Percentiles rank a stretch among this genome's conserved stretches.
phyloP scores from a whole-genome alignment of 176 grass and related monocot species.

The Zoysia pacifica region DNA sequence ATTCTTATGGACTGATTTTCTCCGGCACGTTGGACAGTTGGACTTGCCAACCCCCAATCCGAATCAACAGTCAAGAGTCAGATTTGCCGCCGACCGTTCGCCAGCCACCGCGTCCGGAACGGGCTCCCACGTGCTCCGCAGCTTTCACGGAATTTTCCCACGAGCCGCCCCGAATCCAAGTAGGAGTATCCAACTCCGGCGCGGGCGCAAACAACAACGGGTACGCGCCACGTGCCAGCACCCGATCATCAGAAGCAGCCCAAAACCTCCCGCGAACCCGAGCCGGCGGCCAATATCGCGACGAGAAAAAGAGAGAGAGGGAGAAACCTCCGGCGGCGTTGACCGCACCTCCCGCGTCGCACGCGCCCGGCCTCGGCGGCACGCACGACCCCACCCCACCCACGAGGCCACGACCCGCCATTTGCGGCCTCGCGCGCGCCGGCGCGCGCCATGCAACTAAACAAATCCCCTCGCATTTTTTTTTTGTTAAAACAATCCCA shows the following conservation, averaged over 20 bases:
- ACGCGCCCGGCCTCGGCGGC: background rate
- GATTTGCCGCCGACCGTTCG: background rate
- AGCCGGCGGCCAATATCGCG: too few relatives aligned
- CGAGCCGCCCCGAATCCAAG: slow-evolving; percentile 17
- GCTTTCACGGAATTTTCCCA: slow-evolving; percentile 6
- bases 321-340: slow-evolving; percentile 18
- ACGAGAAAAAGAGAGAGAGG: too few relatives aligned
- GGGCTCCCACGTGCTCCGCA: slow-evolving; percentile 19
- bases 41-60: background rate
- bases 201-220: background rate
- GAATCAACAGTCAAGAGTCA: background rate
- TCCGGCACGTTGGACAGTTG: too few relatives aligned
- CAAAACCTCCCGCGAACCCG: background rate
- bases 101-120: background rate
- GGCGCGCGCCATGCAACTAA: background rate
- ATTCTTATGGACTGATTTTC: background rate
- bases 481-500: background rate
- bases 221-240: background rate
- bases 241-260: slow-evolving; percentile 28
- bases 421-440: slow-evolving; percentile 34
- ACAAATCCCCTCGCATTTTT: background rate
- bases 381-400: background rate
- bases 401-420: slow-evolving; percentile 43
- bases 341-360: background rate
- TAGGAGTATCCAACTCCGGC: background rate